Conservation (phyloP, 495 filamentous ascomycete species). For the Podospora comata region DNA sequence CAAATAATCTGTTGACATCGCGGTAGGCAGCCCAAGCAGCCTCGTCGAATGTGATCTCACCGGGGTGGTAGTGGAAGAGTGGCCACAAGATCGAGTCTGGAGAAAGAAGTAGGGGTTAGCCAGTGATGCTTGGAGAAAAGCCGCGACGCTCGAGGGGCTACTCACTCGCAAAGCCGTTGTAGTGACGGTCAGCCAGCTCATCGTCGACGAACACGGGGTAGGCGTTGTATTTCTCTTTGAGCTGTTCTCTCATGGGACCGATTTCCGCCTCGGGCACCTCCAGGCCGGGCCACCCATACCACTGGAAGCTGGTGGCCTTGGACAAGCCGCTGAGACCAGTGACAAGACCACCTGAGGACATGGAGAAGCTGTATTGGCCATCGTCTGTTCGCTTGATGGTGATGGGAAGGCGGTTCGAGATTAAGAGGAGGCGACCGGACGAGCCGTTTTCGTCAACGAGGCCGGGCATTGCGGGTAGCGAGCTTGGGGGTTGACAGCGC, state of each 20-base stretch:
- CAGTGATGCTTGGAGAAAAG: neutral
- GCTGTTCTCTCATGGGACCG: slow-evolving; percentile 59
- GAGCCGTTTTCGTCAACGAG: slow-evolving; percentile 21
- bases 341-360: slow-evolving; percentile 93
- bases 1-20: slow-evolving; percentile 82
- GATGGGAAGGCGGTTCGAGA: slow-evolving; percentile 92
- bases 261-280: slow-evolving; percentile 74
- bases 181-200: slow-evolving; percentile 74
- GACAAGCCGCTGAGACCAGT: slow-evolving; percentile 85
- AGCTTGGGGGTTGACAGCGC: neutral
- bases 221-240: slow-evolving; percentile 70
- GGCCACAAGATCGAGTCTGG: slow-evolving; percentile 93
- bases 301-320: slow-evolving; percentile 89
- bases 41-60: slow-evolving; percentile 88
- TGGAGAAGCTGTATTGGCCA: slow-evolving; percentile 75
- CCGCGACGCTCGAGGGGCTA: slow-evolving; percentile 9
- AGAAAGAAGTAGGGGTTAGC: neutral
- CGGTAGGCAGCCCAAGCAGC: slow-evolving; percentile 81
- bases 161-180: slow-evolving; percentile 85
- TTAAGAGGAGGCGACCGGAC: slow-evolving; percentile 63
- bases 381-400: slow-evolving; percentile 90
- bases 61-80: slow-evolving; percentile 92
- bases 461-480: slow-evolving; percentile 30
- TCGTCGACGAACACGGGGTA: slow-evolving; percentile 77
- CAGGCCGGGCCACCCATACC: slow-evolving; percentile 96